Evolutionary conservation across 768 basidiomycete species (phyloP).

Genomic region (Chalciporus piperatus): DNA sequence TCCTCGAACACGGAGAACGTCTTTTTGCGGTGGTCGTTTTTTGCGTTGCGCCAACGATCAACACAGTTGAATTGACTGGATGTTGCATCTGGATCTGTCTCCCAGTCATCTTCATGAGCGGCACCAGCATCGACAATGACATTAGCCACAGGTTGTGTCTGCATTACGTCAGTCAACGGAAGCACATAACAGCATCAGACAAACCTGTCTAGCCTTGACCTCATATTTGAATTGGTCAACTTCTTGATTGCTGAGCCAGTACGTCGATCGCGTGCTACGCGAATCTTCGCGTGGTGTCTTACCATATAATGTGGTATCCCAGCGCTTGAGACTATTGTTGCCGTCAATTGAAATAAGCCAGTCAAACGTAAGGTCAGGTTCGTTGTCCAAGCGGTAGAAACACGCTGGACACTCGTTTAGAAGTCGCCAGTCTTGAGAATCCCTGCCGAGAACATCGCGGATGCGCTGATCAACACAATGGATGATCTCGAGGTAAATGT

Average conservation of each 20-base stretch:
- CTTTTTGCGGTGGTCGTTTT: not conserved
- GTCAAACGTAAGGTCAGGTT: not conserved
- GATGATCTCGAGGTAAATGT: constrained; percentile 13
- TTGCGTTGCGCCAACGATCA: constrained; percentile 12
- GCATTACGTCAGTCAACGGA: no score
- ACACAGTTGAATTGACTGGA: not conserved
- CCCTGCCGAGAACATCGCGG: not conserved
- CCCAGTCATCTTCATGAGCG: not conserved
- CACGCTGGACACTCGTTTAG: constrained; percentile 10
- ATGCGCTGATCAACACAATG: not conserved
- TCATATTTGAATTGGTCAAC: constrained; percentile 3
- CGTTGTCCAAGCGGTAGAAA: constrained; percentile 6
- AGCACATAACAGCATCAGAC: not conserved
- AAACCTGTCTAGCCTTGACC: not conserved
- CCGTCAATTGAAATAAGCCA: constrained; percentile 9
- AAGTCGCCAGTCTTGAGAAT: constrained; percentile 5
- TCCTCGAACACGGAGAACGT: constrained; percentile 5
- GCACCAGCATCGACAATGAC: not conserved
- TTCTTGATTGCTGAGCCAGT: not conserved
- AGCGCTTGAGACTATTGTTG: constrained; percentile 8
- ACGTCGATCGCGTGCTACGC: not conserved
- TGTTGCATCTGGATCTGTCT: no score
- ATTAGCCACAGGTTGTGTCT: no score
- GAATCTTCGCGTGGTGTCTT: not conserved
- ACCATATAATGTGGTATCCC: not conserved